phyloP scores from a whole-genome alignment of 192 early-diverging fungal species.

The Coemansia sp. region DNA sequence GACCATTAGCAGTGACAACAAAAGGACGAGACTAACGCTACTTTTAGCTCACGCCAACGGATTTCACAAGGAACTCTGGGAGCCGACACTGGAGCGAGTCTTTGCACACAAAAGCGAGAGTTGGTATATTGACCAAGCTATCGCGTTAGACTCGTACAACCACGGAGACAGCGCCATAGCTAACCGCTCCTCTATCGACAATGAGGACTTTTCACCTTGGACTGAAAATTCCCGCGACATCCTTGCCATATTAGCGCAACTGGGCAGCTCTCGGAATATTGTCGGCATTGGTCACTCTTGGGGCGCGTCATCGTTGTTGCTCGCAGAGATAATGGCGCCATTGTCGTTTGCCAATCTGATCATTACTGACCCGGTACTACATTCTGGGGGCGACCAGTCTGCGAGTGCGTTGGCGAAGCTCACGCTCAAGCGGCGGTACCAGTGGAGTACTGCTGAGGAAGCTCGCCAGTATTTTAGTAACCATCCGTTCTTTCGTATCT shows the following conservation, averaged over 20 bases:
- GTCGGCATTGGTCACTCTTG: constrained; percentile 56
- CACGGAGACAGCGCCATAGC: constrained; percentile 56
- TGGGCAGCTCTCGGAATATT: constrained; percentile 12
- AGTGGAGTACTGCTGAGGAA: constrained; percentile 18
- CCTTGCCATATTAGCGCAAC: constrained; percentile 34
- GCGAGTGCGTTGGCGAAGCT: not conserved
- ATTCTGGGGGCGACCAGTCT: not conserved
- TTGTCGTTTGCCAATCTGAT: constrained; percentile 33
- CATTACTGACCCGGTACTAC: constrained; percentile 41
- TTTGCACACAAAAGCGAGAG: constrained; percentile 14
- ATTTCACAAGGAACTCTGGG: constrained; percentile 59
- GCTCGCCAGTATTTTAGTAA: constrained; percentile 38
- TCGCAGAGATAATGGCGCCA: constrained; percentile 37
- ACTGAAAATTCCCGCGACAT: constrained; percentile 42
- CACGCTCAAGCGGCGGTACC: constrained; percentile 22
- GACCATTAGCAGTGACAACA: not conserved
- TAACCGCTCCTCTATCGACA: constrained; percentile 23
- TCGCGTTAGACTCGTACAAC: constrained; percentile 50
- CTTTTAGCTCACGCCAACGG: constrained; percentile 53
- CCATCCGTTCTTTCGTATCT: constrained; percentile 34
- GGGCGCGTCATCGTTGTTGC: constrained; percentile 46
- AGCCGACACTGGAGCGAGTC: constrained; percentile 36
- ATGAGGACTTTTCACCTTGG: constrained; percentile 34
- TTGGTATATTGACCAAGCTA: constrained; percentile 36
- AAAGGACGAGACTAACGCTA: constrained; percentile 27